A percentile compares a stretch with the other conserved stretches of the same genome.
Conservation (phyloP, 2,329 filamentous ascomycete species). For the Exophiala bonariae region DNA sequence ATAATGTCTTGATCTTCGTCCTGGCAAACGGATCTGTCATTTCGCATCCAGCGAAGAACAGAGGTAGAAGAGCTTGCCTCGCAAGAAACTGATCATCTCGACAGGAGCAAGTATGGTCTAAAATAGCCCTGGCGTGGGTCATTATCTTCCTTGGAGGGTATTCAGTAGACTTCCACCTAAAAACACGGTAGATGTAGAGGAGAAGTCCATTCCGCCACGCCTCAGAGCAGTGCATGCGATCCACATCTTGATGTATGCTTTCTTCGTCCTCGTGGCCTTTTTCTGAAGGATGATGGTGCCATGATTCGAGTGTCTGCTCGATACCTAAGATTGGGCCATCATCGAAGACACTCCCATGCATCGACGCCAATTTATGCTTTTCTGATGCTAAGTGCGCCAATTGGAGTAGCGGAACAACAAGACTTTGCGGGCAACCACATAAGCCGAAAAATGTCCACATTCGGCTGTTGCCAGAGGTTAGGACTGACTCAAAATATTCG, state of each 20-base stretch:
- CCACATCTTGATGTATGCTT: slow-evolving; percentile 12
- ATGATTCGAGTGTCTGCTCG: slow-evolving; percentile 11
- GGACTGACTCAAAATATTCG: slow-evolving; percentile 11
- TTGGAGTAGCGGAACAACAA: slow-evolving; percentile 6
- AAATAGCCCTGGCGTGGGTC: slow-evolving; percentile 3
- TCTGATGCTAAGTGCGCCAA: slow-evolving; percentile 8
- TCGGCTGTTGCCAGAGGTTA: slow-evolving; percentile 1
- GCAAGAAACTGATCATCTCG: slow-evolving; percentile 1
- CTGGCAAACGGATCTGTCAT: slow-evolving; percentile 1
- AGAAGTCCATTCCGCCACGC: slow-evolving; percentile 14
- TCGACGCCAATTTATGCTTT: slow-evolving; percentile 8
- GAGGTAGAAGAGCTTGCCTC: slow-evolving; percentile 7
- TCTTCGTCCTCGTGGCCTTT: slow-evolving; percentile 8
- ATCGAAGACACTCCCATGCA: slow-evolving; percentile 6
- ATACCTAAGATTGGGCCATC: slow-evolving; percentile 9
- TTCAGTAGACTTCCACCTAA: slow-evolving; percentile 3
- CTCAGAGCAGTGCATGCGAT: slow-evolving; percentile 11
- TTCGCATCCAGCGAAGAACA: slow-evolving; percentile 17
- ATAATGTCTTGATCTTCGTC: slow-evolving; percentile 7
- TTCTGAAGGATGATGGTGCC: slow-evolving; percentile 4
- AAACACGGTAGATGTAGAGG: slow-evolving; percentile 15
- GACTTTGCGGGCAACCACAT: slow-evolving; percentile 8
- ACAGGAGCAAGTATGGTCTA: slow-evolving; percentile 13
- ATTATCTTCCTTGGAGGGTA: not conserved
- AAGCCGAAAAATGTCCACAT: slow-evolving; percentile 10